Evolutionary conservation across 106 monocot genomes (phyloP), one percentile per base, ranked within the genome.

Genomic region (Hemerocallis citrina): DNA sequence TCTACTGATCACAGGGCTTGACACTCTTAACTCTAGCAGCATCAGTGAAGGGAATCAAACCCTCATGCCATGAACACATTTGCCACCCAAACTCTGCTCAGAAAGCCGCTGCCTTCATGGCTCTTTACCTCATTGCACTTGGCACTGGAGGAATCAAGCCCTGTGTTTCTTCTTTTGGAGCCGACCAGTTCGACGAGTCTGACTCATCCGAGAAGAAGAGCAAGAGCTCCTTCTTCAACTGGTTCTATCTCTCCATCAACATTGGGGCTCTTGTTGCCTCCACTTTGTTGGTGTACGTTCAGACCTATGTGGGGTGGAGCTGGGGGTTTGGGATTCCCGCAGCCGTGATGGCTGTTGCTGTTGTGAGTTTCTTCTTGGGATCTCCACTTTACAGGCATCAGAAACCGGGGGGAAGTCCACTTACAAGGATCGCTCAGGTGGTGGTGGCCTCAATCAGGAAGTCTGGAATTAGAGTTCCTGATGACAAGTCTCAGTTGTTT

Each of bases 191-290:
- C 57, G 82, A 83, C 21, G 77, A 77, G 9, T 51, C 71, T 16
- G 83, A 83, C 33, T 63, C 62, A 9, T 42, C 57, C 1, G 82
- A 83, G 69, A 73, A 77, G 55, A 74, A 74, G 34, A 77, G 74
- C 32, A 83, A 83, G 74, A 68, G 64, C 66, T 82, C 82, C 64
- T 83, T 77, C 74, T 83, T 83, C 74, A 83, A 77, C 46, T 83
- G 77, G 77, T 83, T 83, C 66, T 77, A 83, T 52, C 71, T 83
- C 61, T 67, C 74, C 13, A 77, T 83, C 42, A 78, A 84, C 45
- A 59, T 84, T 15, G 83, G 83, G 11, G 71, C 71, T 7, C 73
- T 84, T 22, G 19, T 84, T 14, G 78, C 83, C 31, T 67, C 78
- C 10, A 75, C 83, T 3, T 71, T 84, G 10, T 62, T 84, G 7